Base-by-base conservation (phyloP, 495 filamentous ascomycete species). In the Neurospora intermedia region DNA sequence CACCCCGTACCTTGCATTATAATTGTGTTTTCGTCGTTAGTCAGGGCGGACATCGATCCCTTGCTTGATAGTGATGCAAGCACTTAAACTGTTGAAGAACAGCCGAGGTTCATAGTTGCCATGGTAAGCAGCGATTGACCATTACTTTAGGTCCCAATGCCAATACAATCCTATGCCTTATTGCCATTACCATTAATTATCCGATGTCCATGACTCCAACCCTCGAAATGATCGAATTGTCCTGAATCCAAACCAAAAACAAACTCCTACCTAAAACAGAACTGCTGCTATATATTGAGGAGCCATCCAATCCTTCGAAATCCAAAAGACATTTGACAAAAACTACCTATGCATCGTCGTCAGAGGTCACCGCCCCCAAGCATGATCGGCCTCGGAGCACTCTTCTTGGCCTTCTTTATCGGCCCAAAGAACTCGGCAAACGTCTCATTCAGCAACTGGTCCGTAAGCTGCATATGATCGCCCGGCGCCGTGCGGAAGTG, bases 391-490 rank as follows among this genome's bases (percentile, higher is more conserved):
- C 70, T 62, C 35, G 72, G 76, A 15, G 69, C 81, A 69, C 76
- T 81, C 75, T 81, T 74, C 31, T 35, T 69, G 18, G 73, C 71
- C 46, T 48, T 69, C 39, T 81, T 82, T 20, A 79, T 71, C 15
- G 88, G 87, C 7, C 89, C 88, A 78, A 94, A 93, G 78, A 93
- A 97, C 76, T 90, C 88, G 74, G 82, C 82, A 79, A 98, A 96
- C 8, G 89, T 83, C 27, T 87, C 85, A 72, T 82, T 85, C 80
- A 98, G 77, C 46, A 89, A 73, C 74, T 90, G 84, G 1, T 96
- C 91, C 20, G 81, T 83, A 76, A 99, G 78, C 72, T 89, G 80
- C 96, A 99, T 98, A 84, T 99, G 96, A 13, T 86, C 84, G 3
- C 96, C 96, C 8, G 89, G 85, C 2, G 86, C 81, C 6, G 84